Conservation (phyloP, 345 rosid species). For the Eucalyptus decipiens region DNA sequence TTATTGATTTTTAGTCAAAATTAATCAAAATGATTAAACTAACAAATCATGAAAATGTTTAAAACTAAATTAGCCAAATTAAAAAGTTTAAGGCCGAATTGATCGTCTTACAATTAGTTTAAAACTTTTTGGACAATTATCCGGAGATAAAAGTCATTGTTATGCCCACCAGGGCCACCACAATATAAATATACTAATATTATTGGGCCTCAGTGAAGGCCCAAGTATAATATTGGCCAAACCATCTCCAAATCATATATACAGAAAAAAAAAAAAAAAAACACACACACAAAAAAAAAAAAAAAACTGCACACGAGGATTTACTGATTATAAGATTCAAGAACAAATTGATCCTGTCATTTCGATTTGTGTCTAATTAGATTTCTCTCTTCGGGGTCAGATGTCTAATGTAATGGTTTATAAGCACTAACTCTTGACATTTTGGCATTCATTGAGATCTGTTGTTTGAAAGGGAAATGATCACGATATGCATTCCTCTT, state of each 20-base stretch:
- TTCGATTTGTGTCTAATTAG: neutral
- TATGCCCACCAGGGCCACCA: neutral
- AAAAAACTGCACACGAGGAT: neutral
- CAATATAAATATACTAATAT: neutral
- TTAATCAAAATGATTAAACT: fast-evolving
- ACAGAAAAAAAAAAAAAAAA: too few relatives aligned
- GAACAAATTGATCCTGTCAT: neutral
- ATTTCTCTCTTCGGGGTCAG: neutral
- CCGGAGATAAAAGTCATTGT: neutral
- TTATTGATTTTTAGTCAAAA: neutral
- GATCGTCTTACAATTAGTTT: neutral
- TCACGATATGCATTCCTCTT: neutral
- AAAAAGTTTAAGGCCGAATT: neutral
- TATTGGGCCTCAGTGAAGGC: neutral
- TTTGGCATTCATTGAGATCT: neutral
- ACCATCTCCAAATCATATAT: neutral
- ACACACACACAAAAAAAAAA: too few relatives aligned
- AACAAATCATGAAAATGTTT: neutral
- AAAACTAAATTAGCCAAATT: neutral
- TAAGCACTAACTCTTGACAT: neutral
- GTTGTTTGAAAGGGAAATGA: neutral
- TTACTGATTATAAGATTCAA: neutral
- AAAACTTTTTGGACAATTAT: neutral
- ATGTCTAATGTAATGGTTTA: neutral
- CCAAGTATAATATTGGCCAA: neutral